These are phyloP conservation scores for Populus pruinosa DNA, from an alignment of 345 rosid genomes.

Conservation along the genomic window DNA sequence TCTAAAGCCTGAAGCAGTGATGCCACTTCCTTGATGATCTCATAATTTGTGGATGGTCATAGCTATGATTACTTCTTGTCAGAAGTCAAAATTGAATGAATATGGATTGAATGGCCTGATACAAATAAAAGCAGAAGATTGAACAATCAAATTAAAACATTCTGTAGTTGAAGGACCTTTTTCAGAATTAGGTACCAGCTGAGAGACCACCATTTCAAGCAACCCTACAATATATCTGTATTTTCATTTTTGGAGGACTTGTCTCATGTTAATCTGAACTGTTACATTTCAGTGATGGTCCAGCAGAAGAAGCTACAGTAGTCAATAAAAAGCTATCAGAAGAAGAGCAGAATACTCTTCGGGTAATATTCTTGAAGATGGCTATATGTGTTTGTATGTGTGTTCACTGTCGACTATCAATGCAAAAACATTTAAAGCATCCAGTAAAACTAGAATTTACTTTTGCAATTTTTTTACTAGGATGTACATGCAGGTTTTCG, in stretches of 20 bases:
- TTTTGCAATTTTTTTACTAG: not conserved
- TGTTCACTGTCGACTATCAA: not conserved
- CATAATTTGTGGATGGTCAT: no score
- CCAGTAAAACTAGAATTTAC: not conserved
- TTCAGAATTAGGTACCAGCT: not conserved
- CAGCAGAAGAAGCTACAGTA: constrained; percentile 44
- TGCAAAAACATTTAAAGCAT: not conserved
- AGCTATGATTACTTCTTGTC: no score
- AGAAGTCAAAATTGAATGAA: not conserved
- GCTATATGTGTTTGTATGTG: no score
- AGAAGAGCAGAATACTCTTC: constrained; percentile 65
- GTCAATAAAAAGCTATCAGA: constrained; percentile 60
- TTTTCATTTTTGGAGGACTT: constrained; percentile 7
- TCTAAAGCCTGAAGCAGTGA: not conserved
- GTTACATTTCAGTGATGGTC: constrained; percentile 44
- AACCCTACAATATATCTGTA: not conserved
- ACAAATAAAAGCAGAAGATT: not conserved
- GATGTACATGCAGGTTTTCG: not conserved
- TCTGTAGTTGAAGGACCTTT: not conserved
- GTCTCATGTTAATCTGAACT: constrained; percentile 1
- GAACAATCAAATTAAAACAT: not conserved
- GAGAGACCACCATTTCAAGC: no score
- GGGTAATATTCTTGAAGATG: constrained; percentile 38
- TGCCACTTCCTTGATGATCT: no score
- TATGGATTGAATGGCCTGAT: not conserved